Evolutionary conservation across 2,329 filamentous ascomycete species (phyloP).

Genomic region (Fusarium chlamydosporum): DNA sequence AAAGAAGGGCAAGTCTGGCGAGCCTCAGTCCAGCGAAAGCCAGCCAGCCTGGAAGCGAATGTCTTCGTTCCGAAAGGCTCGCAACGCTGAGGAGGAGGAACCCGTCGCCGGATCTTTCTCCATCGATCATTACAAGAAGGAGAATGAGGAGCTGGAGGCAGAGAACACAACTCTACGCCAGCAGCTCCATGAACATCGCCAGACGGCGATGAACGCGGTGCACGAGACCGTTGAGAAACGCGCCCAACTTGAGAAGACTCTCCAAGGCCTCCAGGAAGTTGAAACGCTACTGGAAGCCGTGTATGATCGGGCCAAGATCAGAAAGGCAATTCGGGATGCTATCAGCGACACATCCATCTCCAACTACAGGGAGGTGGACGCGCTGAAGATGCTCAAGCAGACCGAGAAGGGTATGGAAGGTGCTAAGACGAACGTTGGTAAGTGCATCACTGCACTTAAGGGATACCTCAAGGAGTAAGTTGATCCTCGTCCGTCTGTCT

Average conservation of each 20-base stretch:
- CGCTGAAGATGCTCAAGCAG: not conserved
- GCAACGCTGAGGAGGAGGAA: not conserved
- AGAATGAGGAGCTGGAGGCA: not conserved
- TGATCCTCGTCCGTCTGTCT: not conserved
- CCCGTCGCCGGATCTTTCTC: not conserved
- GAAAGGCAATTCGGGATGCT: not conserved
- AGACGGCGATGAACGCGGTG: not conserved
- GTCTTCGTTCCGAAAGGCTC: too few species aligned
- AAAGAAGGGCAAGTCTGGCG: not conserved
- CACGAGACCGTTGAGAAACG: not conserved
- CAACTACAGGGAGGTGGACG: not conserved
- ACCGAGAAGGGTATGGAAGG: not conserved
- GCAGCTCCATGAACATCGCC: not conserved
- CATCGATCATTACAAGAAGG: not conserved
- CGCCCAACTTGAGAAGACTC: not conserved
- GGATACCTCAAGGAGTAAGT: not conserved
- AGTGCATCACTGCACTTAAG: not conserved
- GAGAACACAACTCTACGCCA: not conserved
- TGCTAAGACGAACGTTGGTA: not conserved
- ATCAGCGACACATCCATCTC: too few species aligned
- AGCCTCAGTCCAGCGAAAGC: too few species aligned
- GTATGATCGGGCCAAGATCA: not conserved
- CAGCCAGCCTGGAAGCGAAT: too few species aligned
- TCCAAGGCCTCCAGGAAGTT: not conserved
- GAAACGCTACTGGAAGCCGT: not conserved